Conservation (phyloP, 495 filamentous ascomycete genomes). For the Penicillium salamii region DNA sequence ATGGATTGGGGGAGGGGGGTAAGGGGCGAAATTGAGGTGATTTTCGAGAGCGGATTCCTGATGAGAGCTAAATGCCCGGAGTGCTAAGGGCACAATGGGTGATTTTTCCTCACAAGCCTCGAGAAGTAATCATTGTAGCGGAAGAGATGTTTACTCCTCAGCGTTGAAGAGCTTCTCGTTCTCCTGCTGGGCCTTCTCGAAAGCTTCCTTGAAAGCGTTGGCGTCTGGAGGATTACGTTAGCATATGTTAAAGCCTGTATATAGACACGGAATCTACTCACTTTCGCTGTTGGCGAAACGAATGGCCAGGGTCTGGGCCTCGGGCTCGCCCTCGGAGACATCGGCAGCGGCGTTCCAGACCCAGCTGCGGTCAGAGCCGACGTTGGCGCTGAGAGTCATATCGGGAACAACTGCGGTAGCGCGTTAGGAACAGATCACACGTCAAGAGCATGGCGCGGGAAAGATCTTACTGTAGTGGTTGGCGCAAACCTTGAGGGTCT, state of each 20-base stretch:
- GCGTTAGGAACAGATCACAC: constrained; percentile 12
- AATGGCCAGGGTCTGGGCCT: constrained; percentile 93
- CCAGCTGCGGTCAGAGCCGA: constrained; percentile 97
- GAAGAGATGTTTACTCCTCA: constrained; percentile 36
- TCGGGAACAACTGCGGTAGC: constrained; percentile 80
- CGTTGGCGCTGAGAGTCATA: constrained; percentile 98
- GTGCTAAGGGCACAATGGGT: constrained; percentile 7
- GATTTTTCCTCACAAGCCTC: constrained; percentile 5
- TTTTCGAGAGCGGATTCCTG: constrained; percentile 16
- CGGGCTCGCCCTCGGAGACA: constrained; percentile 96
- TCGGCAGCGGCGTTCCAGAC: constrained; percentile 98
- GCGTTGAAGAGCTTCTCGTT: constrained; percentile 77
- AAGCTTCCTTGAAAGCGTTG: constrained; percentile 96
- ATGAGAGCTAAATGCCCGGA: constrained; percentile 6
- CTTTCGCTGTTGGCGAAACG: constrained; percentile 98
- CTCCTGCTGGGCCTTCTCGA: constrained; percentile 96
- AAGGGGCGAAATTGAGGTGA: constrained; percentile 15
- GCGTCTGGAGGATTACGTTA: constrained; percentile 61
- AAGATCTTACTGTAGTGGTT: constrained; percentile 94
- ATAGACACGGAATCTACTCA: constrained; percentile 46
- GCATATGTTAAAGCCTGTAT: neutral
- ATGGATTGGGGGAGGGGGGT: constrained; percentile 11
- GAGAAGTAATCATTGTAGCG: neutral
- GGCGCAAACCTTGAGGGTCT: constrained; percentile 99
- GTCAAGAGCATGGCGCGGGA: neutral